Evolutionary conservation across 2,329 filamentous ascomycete genomes (phyloP).

Genomic region (Aspergillus ochraceoroseus): DNA sequence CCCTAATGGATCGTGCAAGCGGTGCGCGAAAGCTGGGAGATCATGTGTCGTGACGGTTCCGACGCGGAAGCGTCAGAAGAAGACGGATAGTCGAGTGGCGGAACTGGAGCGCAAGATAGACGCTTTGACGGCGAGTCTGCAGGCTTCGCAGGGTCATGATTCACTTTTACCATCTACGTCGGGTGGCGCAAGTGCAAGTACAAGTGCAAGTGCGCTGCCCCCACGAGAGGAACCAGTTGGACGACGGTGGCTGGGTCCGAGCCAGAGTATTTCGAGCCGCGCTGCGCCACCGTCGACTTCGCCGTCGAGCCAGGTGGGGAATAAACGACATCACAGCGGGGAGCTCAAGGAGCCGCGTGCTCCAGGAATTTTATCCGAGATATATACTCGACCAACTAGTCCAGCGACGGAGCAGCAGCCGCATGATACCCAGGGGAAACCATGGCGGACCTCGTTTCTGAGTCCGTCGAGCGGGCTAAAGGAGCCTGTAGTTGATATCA

Average conservation of each 20-base stretch:
- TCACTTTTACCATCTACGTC: conserved; percentile 17
- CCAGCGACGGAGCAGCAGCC: conserved; percentile 24
- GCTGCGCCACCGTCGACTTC: conserved; percentile 5
- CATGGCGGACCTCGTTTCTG: conserved; percentile 24
- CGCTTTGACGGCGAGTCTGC: conserved; percentile 73
- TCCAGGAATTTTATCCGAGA: not conserved
- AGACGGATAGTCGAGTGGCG: conserved; percentile 81
- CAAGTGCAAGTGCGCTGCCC: conserved; percentile 22
- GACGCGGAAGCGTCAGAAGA: conserved; percentile 77
- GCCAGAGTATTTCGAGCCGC: conserved; percentile 9
- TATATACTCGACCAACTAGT: conserved; percentile 13
- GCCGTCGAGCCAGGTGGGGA: conserved; percentile 19
- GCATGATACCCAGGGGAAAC: conserved; percentile 12
- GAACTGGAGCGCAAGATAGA: conserved; percentile 93
- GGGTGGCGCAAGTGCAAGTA: no score
- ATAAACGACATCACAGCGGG: conserved; percentile 32
- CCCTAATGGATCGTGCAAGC: conserved; percentile 61
- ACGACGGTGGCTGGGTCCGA: conserved; percentile 29
- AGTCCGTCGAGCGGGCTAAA: conserved; percentile 17
- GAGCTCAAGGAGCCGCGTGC: conserved; percentile 24
- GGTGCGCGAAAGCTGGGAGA: conserved; percentile 76
- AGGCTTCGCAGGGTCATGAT: conserved; percentile 47
- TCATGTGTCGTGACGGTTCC: conserved; percentile 72
- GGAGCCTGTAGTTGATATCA: conserved; percentile 39
- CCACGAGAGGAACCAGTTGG: conserved; percentile 40